These are phyloP conservation scores for Phylloporus sp. DNA, from an alignment of 768 basidiomycete species.

Conservation along the genomic window DNA sequence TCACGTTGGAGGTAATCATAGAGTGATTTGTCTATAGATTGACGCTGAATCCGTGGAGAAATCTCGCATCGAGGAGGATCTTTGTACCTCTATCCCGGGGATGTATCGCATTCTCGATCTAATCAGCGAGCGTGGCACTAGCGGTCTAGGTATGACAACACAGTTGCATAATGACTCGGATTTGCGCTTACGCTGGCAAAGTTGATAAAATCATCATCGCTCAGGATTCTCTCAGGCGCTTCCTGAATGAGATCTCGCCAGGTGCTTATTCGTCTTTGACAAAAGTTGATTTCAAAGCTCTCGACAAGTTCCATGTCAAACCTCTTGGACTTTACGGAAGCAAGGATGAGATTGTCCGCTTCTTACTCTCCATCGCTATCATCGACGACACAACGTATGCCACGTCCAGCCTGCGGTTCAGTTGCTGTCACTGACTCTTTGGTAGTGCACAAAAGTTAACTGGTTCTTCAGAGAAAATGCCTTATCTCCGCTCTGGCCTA, in stretches of 20 bases:
- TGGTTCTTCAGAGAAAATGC: constrained; percentile 6
- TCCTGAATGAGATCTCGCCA: constrained; percentile 47
- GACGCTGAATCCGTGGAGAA: constrained; percentile 15
- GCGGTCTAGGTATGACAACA: constrained; percentile 45
- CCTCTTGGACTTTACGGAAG: constrained; percentile 58
- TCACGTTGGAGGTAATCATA: background rate
- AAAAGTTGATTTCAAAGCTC: constrained; percentile 51
- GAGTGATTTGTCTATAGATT: constrained; percentile 4
- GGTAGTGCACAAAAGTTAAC: constrained; percentile 13
- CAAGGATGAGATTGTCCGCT: constrained; percentile 45
- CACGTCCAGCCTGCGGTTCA: background rate
- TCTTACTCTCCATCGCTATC: constrained; percentile 37
- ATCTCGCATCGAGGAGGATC: constrained; percentile 13
- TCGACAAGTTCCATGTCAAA: constrained; percentile 44
- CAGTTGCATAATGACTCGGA: background rate
- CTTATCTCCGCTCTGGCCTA: constrained; percentile 46
- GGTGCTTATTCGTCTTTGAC: constrained; percentile 53
- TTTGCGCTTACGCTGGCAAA: constrained; percentile 18
- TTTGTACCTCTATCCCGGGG: constrained; percentile 35
- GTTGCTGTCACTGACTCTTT: background rate
- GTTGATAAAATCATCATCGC: constrained; percentile 64
- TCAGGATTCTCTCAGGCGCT: constrained; percentile 45
- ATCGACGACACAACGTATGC: constrained; percentile 41
- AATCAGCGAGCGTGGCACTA: constrained; percentile 46
- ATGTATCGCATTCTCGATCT: constrained; percentile 54